Conservation (phyloP, 2,329 filamentous ascomycete genomes). For the Aspergillus fumigatiaffinis region DNA sequence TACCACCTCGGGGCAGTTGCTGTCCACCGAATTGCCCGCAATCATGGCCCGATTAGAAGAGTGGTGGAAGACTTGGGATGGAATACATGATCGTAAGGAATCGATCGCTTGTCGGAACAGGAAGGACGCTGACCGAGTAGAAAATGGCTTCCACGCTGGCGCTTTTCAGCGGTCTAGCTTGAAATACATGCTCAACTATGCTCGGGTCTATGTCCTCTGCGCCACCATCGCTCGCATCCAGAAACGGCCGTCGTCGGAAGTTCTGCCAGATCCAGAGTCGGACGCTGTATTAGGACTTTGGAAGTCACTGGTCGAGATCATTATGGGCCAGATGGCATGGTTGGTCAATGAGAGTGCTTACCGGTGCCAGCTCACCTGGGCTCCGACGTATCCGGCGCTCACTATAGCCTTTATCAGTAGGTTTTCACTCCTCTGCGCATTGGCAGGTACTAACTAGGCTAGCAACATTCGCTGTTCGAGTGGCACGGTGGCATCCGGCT, state of each 20-base stretch:
- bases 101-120: background rate
- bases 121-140: constrained; percentile 11
- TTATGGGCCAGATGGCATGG: constrained; percentile 31
- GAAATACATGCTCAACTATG: constrained; percentile 32
- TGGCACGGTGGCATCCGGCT: constrained; percentile 32
- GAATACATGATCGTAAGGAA: constrained; percentile 29
- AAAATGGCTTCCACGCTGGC: constrained; percentile 34
- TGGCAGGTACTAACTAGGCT: constrained; percentile 7
- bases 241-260: constrained; percentile 27
- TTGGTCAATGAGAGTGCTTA: constrained; percentile 32
- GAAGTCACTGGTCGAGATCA: constrained; percentile 28
- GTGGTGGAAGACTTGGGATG: constrained; percentile 35
- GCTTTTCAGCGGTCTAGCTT: constrained; percentile 34
- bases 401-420: constrained; percentile 36
- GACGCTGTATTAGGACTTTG: constrained; percentile 22
- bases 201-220: constrained; percentile 31
- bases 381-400: constrained; percentile 32
- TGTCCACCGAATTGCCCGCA: constrained; percentile 25
- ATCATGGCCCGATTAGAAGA: constrained; percentile 29
- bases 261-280: constrained; percentile 14
- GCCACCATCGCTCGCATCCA: constrained; percentile 32
- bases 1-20: constrained; percentile 21
- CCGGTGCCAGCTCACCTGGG: constrained; percentile 31
- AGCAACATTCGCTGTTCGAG: constrained; percentile 33
- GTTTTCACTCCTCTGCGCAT: constrained; percentile 7